Percentiles rank a stretch among this genome's conserved stretches.
phyloP scores from a whole-genome alignment of 2,329 filamentous ascomycete species.

The Trichoderma koningii region DNA sequence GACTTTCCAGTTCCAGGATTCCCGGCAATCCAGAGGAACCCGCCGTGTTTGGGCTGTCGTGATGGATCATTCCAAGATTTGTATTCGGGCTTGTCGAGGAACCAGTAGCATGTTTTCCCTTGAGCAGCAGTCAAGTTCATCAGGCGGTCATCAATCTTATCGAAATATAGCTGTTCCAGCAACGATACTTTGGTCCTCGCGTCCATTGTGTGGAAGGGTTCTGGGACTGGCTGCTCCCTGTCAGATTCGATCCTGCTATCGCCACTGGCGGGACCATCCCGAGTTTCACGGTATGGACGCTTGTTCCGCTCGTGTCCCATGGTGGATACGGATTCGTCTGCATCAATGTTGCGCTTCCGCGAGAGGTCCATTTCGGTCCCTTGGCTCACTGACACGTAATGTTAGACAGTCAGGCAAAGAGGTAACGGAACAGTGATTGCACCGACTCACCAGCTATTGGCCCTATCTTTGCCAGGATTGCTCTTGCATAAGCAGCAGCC shows the following conservation, averaged over 20 bases:
- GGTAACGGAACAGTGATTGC: too few relatives aligned
- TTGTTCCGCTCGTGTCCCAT: neutral
- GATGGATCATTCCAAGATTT: constrained; percentile 22
- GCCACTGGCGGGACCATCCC: too few relatives aligned
- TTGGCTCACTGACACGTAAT: neutral
- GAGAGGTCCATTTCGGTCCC: fast-evolving
- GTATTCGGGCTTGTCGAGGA: constrained; percentile 20
- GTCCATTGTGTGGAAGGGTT: neutral
- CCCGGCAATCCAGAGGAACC: constrained; percentile 2
- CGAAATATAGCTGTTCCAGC: neutral
- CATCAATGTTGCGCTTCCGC: neutral
- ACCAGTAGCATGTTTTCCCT: constrained; percentile 31
- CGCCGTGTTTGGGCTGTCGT: neutral
- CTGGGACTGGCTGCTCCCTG: neutral
- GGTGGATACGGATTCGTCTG: neutral
- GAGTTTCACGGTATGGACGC: neutral
- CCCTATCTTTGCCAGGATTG: neutral
- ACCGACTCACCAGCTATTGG: neutral
- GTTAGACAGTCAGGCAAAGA: neutral
- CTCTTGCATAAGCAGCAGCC: constrained; percentile 24
- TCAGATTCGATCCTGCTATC: too few relatives aligned
- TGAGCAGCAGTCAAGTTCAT: neutral
- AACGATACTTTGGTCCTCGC: neutral
- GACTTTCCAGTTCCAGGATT: constrained; percentile 9
- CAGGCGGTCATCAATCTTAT: constrained; percentile 1